phyloP scores from a whole-genome alignment of 208 protist species.

The Leishmania turanica region DNA sequence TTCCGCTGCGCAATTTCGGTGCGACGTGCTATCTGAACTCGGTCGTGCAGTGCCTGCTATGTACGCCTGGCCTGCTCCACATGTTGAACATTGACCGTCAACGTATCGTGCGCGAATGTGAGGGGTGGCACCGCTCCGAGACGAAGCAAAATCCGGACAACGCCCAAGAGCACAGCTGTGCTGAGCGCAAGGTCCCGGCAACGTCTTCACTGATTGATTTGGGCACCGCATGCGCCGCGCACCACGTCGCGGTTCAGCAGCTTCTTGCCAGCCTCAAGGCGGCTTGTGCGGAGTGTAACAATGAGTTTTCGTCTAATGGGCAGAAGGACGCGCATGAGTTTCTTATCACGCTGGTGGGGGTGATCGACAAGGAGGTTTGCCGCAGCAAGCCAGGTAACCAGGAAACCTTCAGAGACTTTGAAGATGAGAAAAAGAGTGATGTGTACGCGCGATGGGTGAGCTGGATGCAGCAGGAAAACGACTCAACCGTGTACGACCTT shows the following conservation, averaged over 20 bases:
- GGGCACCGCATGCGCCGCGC: constrained; percentile 8
- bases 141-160: neutral
- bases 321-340: constrained; percentile 94
- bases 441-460: constrained; percentile 58
- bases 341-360: constrained; percentile 80
- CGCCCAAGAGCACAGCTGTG: constrained; percentile 19
- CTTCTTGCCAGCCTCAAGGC: constrained; percentile 65
- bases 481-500: constrained; percentile 81
- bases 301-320: constrained; percentile 70
- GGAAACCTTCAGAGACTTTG: constrained; percentile 58
- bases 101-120: constrained; percentile 23
- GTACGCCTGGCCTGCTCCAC: constrained; percentile 47
- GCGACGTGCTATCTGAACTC: constrained; percentile 98
- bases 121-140: constrained; percentile 6
- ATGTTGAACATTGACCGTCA: constrained; percentile 36
- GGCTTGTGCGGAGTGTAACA: constrained; percentile 61
- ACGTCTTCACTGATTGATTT: constrained; percentile 54
- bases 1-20: constrained; percentile 86
- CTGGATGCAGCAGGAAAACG: constrained; percentile 47
- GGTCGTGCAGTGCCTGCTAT: constrained; percentile 92
- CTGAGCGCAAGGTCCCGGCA: constrained; percentile 31
- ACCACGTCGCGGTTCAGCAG: constrained; percentile 16
- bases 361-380: constrained; percentile 91
- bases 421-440: constrained; percentile 52
- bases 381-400: constrained; percentile 40